Evolutionary conservation across 2,329 filamentous ascomycete genomes (phyloP), one percentile per base, ranked within the genome.

Genomic region (Cercospora nicotianae): DNA sequence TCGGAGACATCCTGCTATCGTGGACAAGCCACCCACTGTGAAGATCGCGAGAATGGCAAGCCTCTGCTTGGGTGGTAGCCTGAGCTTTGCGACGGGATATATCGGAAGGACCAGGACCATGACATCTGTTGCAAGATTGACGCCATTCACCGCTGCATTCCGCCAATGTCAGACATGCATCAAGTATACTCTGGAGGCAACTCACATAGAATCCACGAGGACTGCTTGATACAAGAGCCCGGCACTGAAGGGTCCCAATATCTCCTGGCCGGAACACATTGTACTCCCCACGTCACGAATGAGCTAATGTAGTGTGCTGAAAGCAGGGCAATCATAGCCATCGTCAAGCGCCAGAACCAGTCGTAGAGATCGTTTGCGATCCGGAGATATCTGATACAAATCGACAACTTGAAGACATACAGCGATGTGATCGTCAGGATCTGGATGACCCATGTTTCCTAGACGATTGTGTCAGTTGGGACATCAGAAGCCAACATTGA

Each of bases 401-500:
- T 45, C 18, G 59, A 61, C 18, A 61, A 20, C 59, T 61, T 61
- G 59, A 61, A 20, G 31, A 61, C 31, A 45, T 61, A 61, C 20
- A 61, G 59, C 18, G 59, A 61, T 33, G 36, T 61, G n/a, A 61
- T 61, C 4, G 59, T 61, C 18, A 61, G 36, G 36, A 61, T 45
- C 59, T 61, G 59, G n/a, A 61, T 45, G 20, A 45, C 12, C 59
- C 59, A 61, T 16, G 59, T 45, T n/a, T 61, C 59, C 59, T 61
- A 36, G 16, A 18, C 39, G 8, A 18, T 12, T 23, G n/a, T 23
- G 18, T 48, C 33, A 26, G 33, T 45, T 16, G 39, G 13, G 39
- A 23, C 18, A 10, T n/a, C n/a, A 9, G 6, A 28, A 28, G 20
- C 12, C n/a, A 20, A 7, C n/a, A 26, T 26, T 12, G 9, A 39